A percentile compares a stretch with the other conserved stretches of the same genome.
Evolutionary conservation across 352 stramenopile genomes (phyloP).

Genomic region (Phytophthora sp.): DNA sequence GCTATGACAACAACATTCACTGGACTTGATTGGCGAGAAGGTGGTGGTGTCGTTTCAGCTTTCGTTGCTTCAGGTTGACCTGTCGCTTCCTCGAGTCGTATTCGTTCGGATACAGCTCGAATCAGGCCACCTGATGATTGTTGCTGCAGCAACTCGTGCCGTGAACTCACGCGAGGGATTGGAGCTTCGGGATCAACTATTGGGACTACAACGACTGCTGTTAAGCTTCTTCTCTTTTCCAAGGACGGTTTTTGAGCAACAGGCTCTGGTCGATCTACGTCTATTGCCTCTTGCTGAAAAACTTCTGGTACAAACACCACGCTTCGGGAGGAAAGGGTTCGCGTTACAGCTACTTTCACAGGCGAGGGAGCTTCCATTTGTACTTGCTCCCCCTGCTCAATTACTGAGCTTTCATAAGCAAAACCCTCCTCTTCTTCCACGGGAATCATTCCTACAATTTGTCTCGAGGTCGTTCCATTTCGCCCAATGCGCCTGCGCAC

Average conservation of each 20-base stretch:
- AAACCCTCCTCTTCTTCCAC: slow-evolving; percentile 8
- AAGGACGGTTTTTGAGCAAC: slow-evolving; percentile 5
- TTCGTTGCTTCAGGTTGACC: slow-evolving; percentile 9
- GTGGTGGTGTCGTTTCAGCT: not conserved
- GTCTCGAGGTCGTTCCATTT: slow-evolving; percentile 3
- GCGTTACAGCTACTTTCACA: not conserved
- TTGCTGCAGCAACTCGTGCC: slow-evolving; percentile 10
- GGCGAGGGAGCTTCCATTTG: slow-evolving; percentile 2
- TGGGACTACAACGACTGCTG: slow-evolving; percentile 33
- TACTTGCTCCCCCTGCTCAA: not conserved
- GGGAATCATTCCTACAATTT: slow-evolving; percentile 3
- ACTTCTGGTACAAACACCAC: slow-evolving; percentile 2
- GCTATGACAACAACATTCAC: not conserved
- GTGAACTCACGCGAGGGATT: not conserved
- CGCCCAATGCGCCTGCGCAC: slow-evolving; percentile 34
- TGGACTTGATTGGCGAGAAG: slow-evolving; percentile 11
- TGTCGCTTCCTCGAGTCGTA: slow-evolving; percentile 23
- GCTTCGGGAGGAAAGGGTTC: slow-evolving; percentile 6
- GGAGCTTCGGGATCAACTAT: slow-evolving; percentile 16
- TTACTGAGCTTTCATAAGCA: not conserved
- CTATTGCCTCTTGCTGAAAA: slow-evolving; percentile 6
- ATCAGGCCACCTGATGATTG: slow-evolving; percentile 15
- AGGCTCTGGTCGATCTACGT: not conserved
- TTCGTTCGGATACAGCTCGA: slow-evolving; percentile 17
- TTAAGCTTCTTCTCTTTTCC: slow-evolving; percentile 27